Evolutionary conservation across 306 rosid genomes (phyloP), one percentile per base, ranked within the genome.

Genomic region (Ormosia semicastrata): DNA sequence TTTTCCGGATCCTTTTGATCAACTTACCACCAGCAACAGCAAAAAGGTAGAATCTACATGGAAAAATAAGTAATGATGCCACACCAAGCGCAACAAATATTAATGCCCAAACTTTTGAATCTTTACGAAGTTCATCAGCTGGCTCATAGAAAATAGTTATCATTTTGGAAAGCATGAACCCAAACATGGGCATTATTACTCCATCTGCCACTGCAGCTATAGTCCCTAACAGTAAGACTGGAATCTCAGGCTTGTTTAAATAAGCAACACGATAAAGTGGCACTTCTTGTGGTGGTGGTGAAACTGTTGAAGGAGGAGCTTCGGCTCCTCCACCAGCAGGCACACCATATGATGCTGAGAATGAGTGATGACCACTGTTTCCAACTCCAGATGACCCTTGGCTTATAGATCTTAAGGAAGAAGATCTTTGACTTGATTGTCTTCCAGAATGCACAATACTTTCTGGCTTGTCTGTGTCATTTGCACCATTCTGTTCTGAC

Each of bases 191-290:
- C 29, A 85, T 75, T 70, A 89, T 10, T 18, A 81, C 29, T 4
- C 97, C 98, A 75, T 59, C 82, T 81, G 56, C 71, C 14, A 77
- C 81, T 36, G 98, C 97, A 64, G 89, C 94, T 52, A 90, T 17
- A 32, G 86, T 69, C 17, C 95, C 98, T 37, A 88, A 44, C 12
- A 90, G 70, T 64, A 94, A 80, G 14, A 81, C 68, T 56, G 89
- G 93, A 83, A 90, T 82, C 85, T 94, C 98, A 8, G 94, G 93
- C 83, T 90, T 94, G 87, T 94, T 94, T 65, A 94, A 92, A 82
- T 65, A 78, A 8, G 93, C 93, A 47, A 94, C 89, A 54, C 89
- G 85, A 18, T 64, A 24, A 57, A 89, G 77, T 11, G 94, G 75
- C 44, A 89, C 89, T 62, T 88, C 47, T 70, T 64, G 83, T 14